Percentiles rank a stretch among this genome's conserved stretches.
phyloP scores from a whole-genome alignment of 345 rosid species.

The Citrus maxima region DNA sequence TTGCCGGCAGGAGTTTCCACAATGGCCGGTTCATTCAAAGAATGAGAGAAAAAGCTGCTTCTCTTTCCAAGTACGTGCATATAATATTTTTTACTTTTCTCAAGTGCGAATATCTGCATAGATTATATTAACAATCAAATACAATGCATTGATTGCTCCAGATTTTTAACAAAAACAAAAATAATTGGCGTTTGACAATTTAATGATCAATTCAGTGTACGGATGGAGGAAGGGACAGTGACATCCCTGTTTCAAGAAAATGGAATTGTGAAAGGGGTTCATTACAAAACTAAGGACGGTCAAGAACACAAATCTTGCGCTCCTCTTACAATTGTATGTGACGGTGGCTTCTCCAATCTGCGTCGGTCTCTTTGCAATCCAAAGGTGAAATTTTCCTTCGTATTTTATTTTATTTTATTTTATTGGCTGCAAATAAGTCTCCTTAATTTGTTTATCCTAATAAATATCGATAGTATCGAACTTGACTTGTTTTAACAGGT shows the following conservation, averaged over 20 bases:
- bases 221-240: slow-evolving; percentile 3
- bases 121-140: too few species aligned
- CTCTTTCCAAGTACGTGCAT: slow-evolving; percentile 37
- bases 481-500: background rate
- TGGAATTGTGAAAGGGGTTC: background rate
- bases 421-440: too few species aligned
- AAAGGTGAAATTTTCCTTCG: background rate
- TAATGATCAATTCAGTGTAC: slow-evolving; percentile 1
- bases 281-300: background rate
- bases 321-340: background rate
- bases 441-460: too few species aligned
- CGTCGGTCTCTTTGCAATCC: slow-evolving; percentile 1
- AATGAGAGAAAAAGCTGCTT: slow-evolving; percentile 45
- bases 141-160: too few species aligned
- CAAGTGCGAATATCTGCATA: too few species aligned
- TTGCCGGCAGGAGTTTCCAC: slow-evolving; percentile 48
- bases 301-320: background rate
- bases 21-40: slow-evolving; percentile 51
- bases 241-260: background rate
- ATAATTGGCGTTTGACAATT: background rate
- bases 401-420: background rate
- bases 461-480: background rate
- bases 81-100: too few species aligned
- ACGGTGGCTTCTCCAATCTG: background rate
- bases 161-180: too few species aligned